These are phyloP conservation scores for Waltergamsia citrina DNA, from an alignment of 2,329 filamentous ascomycete species.

Conservation along the genomic window DNA sequence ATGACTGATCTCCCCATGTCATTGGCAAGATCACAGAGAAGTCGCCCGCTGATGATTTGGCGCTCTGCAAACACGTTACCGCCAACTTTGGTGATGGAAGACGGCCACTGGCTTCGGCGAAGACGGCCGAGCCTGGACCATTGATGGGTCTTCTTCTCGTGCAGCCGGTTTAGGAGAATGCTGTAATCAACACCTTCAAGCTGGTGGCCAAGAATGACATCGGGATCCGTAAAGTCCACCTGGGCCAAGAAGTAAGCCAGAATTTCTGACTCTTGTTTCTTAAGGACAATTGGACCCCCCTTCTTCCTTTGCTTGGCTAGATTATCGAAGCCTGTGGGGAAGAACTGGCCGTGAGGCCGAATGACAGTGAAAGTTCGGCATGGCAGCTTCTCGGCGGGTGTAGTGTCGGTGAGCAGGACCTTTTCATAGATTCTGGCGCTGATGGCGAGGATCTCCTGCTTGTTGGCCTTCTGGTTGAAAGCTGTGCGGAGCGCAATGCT, in stretches of 20 bases:
- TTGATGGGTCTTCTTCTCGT: slow-evolving; percentile 82
- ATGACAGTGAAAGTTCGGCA: slow-evolving; percentile 89
- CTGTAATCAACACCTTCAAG: slow-evolving; percentile 97
- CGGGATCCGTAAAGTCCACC: slow-evolving; percentile 79
- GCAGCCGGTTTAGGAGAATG: slow-evolving; percentile 74
- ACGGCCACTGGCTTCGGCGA: slow-evolving; percentile 77
- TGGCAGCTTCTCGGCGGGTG: slow-evolving; percentile 77
- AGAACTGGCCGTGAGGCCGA: slow-evolving; percentile 65
- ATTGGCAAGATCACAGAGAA: slow-evolving; percentile 90
- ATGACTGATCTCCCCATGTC: slow-evolving; percentile 96
- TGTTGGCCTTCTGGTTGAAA: slow-evolving; percentile 87
- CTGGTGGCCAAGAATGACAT: slow-evolving; percentile 88
- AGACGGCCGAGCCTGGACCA: slow-evolving; percentile 92
- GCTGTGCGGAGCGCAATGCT: slow-evolving; percentile 81
- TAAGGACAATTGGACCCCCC: slow-evolving; percentile 70
- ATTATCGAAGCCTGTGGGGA: slow-evolving; percentile 79
- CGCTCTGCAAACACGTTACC: slow-evolving; percentile 91
- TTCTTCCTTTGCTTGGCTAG: slow-evolving; percentile 60
- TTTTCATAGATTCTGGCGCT: slow-evolving; percentile 92
- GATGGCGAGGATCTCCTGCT: slow-evolving; percentile 87
- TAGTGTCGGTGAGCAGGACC: slow-evolving; percentile 77
- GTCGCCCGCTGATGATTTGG: slow-evolving; percentile 76
- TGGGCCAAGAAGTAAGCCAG: slow-evolving; percentile 84
- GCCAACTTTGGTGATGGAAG: slow-evolving; percentile 73
- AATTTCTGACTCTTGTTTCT: slow-evolving; percentile 76